phyloP scores from a whole-genome alignment of 1,139 yeast species.

The Komagataea norvegica region DNA sequence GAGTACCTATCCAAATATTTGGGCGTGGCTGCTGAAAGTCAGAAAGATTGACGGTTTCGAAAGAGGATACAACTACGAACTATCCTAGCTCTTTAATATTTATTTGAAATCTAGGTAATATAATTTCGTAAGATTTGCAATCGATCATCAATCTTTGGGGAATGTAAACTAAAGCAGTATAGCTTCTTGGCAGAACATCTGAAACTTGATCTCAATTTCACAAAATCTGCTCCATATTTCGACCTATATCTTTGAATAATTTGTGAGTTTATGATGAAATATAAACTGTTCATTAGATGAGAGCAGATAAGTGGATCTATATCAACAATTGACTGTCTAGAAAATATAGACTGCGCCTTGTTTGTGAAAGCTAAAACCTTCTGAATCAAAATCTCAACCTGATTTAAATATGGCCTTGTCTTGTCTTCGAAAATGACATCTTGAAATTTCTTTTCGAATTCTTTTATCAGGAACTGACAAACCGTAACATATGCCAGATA shows the following conservation, averaged over 20 bases:
- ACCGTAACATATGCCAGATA: slow-evolving; percentile 10
- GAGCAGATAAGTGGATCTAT: slow-evolving; percentile 8
- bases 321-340: slow-evolving; percentile 5
- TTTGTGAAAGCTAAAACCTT: slow-evolving; percentile 4
- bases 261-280: not conserved
- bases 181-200: slow-evolving; percentile 1
- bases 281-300: slow-evolving; percentile 3
- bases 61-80: slow-evolving; percentile 28
- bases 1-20: slow-evolving; percentile 38
- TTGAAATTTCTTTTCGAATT: slow-evolving; percentile 3
- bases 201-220: slow-evolving; percentile 1
- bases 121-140: not conserved
- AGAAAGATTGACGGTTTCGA: slow-evolving; percentile 34
- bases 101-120: not conserved
- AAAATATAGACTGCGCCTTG: slow-evolving; percentile 6
- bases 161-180: slow-evolving; percentile 4
- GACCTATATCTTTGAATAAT: not conserved
- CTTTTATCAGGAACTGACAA: slow-evolving; percentile 8
- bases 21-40: slow-evolving; percentile 39
- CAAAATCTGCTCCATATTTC: not conserved
- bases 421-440: not conserved
- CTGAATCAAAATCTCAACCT: slow-evolving; percentile 3
- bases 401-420: slow-evolving; percentile 1
- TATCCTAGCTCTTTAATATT: not conserved
- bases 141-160: slow-evolving; percentile 1